These are phyloP conservation scores for Naematelia aurantialba DNA, from an alignment of 768 basidiomycete genomes.

Conservation along the genomic window DNA sequence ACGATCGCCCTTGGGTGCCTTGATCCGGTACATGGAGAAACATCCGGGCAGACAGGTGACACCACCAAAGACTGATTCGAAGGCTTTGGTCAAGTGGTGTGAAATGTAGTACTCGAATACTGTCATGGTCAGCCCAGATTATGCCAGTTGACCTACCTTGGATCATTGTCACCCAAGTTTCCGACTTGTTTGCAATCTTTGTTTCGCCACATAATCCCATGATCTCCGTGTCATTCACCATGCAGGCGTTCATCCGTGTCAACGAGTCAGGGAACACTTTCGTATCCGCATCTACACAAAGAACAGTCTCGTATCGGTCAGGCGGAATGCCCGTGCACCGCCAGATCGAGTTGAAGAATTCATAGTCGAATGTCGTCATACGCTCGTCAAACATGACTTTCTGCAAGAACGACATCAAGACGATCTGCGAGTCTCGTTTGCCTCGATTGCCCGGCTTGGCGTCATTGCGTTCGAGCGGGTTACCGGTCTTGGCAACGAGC, in stretches of 20 bases:
- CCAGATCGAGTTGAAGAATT: constrained; percentile 99
- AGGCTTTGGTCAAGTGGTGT: constrained; percentile 97
- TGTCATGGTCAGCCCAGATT: constrained; percentile 47
- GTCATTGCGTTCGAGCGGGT: constrained; percentile 81
- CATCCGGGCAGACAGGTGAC: constrained; percentile 99
- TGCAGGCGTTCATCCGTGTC: constrained; percentile 91
- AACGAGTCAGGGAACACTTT: constrained; percentile 98
- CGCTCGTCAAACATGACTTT: constrained; percentile 99
- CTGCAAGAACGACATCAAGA: constrained; percentile 95
- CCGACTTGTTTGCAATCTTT: constrained; percentile 98
- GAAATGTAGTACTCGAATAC: constrained; percentile 99
- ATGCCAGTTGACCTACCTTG: constrained; percentile 65
- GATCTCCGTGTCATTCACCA: constrained; percentile 95
- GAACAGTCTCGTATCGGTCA: constrained; percentile 88
- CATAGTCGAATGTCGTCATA: constrained; percentile 99
- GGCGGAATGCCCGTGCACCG: constrained; percentile 90
- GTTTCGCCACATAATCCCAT: constrained; percentile 99
- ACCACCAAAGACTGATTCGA: constrained; percentile 99
- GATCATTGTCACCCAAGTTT: constrained; percentile 99
- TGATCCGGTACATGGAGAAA: constrained; percentile 99
- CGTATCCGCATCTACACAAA: constrained; percentile 96
- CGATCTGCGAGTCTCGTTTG: constrained; percentile 96
- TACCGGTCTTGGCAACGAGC: constrained; percentile 92
- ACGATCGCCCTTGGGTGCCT: constrained; percentile 91
- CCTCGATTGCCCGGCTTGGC: constrained; percentile 96